phyloP scores from a whole-genome alignment of 345 rosid genomes.

The Gossypium raimondii region DNA sequence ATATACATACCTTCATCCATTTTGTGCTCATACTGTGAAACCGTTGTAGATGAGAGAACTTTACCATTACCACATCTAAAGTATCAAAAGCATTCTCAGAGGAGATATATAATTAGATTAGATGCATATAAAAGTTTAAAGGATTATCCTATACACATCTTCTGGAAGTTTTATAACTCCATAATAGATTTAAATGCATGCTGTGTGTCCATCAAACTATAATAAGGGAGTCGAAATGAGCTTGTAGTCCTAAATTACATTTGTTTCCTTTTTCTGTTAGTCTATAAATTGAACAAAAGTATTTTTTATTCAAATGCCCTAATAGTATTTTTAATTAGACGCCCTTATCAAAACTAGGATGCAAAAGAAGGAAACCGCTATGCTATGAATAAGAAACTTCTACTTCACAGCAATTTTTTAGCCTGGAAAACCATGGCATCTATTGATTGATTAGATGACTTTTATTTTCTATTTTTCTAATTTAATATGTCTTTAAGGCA shows the following conservation, averaged over 20 bases:
- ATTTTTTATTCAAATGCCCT: neutral
- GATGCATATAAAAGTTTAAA: neutral
- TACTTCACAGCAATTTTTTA: neutral
- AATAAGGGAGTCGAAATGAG: neutral
- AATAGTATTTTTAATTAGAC: neutral
- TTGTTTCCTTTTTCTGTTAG: neutral
- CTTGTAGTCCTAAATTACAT: neutral
- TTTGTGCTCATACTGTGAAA: neutral
- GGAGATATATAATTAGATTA: neutral
- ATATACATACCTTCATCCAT: neutral
- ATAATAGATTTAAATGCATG: too few species aligned
- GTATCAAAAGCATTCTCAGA: neutral
- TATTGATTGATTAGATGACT: neutral
- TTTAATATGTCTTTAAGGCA: neutral
- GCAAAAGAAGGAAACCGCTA: neutral
- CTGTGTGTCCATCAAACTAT: constrained; percentile 1
- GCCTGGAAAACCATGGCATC: neutral
- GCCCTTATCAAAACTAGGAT: neutral
- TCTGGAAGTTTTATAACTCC: neutral
- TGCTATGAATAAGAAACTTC: constrained; percentile 4
- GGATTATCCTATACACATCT: neutral
- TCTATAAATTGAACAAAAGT: neutral
- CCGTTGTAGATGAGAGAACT: neutral
- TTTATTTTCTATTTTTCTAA: neutral
- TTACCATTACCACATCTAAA: neutral